Evolutionary conservation across 2,329 filamentous ascomycete species (phyloP).

Genomic region (Dryadomyces quercus-mongolicae): DNA sequence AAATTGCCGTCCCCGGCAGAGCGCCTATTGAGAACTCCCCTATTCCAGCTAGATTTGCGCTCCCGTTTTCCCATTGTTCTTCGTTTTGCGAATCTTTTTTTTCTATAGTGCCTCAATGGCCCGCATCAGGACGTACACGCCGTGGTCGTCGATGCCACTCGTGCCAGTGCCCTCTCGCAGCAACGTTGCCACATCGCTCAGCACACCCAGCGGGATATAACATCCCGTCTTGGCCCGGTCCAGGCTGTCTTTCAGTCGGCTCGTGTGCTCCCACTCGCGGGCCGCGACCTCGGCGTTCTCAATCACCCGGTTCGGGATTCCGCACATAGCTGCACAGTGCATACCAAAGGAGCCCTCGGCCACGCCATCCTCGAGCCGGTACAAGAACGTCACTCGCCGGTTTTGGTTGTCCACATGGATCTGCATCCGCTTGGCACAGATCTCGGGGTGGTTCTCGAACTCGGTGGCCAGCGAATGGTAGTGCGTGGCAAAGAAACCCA

Average conservation of each 20-base stretch:
- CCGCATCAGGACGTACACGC: slow-evolving; percentile 45
- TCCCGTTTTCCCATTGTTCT: not conserved
- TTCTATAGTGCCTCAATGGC: slow-evolving; percentile 46
- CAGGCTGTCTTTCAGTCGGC: slow-evolving; percentile 74
- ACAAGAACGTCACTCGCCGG: slow-evolving; percentile 87
- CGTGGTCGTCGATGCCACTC: slow-evolving; percentile 32
- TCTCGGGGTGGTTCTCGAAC: slow-evolving; percentile 81
- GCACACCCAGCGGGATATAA: slow-evolving; percentile 71
- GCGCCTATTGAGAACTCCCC: no score
- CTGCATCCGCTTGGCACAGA: slow-evolving; percentile 78
- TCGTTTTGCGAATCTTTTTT: not conserved
- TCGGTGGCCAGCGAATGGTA: slow-evolving; percentile 91
- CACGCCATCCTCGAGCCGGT: slow-evolving; percentile 85
- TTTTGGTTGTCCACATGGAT: slow-evolving; percentile 82
- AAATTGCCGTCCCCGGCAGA: no score
- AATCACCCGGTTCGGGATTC: slow-evolving; percentile 73
- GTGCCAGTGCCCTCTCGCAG: slow-evolving; percentile 40
- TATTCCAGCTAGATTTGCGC: not conserved
- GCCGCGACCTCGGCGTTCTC: slow-evolving; percentile 81
- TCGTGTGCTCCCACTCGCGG: slow-evolving; percentile 90
- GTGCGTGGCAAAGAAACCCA: slow-evolving; percentile 96
- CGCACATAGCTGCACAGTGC: slow-evolving; percentile 98
- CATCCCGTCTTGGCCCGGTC: slow-evolving; percentile 68
- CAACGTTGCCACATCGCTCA: slow-evolving; percentile 77
- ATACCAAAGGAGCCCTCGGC: slow-evolving; percentile 97